Evolutionary conservation across 371 early-diverging fungal genomes (phyloP).

Genomic region (Lichtheimia corymbifera): DNA sequence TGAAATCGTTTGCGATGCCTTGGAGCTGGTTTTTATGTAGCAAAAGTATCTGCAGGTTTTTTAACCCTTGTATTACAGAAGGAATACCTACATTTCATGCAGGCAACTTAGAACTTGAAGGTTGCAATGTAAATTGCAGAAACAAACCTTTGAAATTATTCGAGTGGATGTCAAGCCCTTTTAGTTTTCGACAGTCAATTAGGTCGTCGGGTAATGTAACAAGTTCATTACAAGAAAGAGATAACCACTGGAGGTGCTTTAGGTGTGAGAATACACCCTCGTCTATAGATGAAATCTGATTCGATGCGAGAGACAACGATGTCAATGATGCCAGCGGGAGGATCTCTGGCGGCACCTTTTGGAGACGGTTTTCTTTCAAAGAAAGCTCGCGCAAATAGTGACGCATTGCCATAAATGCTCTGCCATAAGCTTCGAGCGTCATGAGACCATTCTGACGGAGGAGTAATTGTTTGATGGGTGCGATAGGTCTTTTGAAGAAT

Average conservation of each 20-base stretch:
- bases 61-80: slow-evolving; percentile 36
- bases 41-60: slow-evolving; percentile 37
- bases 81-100: slow-evolving; percentile 42
- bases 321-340: slow-evolving; percentile 55
- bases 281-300: slow-evolving; percentile 41
- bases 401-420: slow-evolving; percentile 4
- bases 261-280: slow-evolving; percentile 21
- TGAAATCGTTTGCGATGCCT: slow-evolving; percentile 24
- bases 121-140: background rate
- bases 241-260: slow-evolving; percentile 32
- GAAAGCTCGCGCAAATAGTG: slow-evolving; percentile 37
- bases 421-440: background rate
- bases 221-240: slow-evolving; percentile 29
- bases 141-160: slow-evolving; percentile 50
- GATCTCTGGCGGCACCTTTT: slow-evolving; percentile 58
- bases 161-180: slow-evolving; percentile 64
- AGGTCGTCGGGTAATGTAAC: slow-evolving; percentile 53
- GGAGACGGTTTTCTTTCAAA: slow-evolving; percentile 46
- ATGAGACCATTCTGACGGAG: slow-evolving; percentile 11
- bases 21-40: slow-evolving; percentile 50
- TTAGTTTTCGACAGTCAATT: slow-evolving; percentile 48
- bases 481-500: background rate
- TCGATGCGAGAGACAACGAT: slow-evolving; percentile 68
- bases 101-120: background rate
- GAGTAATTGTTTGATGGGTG: slow-evolving; percentile 6